Conservation (phyloP, 768 basidiomycete genomes). For the Boletellus ananas region DNA sequence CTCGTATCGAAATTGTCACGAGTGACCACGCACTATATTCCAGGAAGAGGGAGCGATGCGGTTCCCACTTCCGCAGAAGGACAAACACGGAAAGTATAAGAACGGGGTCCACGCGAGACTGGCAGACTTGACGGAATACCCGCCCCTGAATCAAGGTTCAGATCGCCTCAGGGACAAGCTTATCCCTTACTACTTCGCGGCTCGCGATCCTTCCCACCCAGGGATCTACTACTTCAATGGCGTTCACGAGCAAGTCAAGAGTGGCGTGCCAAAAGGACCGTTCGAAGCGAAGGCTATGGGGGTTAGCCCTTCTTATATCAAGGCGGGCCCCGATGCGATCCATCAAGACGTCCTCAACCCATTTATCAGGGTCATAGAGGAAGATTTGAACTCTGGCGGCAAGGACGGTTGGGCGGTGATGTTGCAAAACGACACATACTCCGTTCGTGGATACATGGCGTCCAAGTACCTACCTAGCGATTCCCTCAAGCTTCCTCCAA, state of each 20-base stretch:
- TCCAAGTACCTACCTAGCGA: slow-evolving; percentile 23
- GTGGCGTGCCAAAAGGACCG: neutral
- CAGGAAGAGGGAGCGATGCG: slow-evolving; percentile 43
- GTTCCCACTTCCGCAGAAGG: slow-evolving; percentile 26
- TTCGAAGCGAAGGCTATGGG: slow-evolving; percentile 1
- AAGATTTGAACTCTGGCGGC: slow-evolving; percentile 14
- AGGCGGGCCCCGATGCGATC: neutral
- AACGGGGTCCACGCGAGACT: slow-evolving; percentile 29
- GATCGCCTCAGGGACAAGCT: slow-evolving; percentile 19
- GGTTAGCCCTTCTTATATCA: neutral
- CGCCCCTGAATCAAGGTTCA: slow-evolving; percentile 8
- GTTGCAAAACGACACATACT: slow-evolving; percentile 28
- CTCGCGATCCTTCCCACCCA: slow-evolving; percentile 9
- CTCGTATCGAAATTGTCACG: neutral
- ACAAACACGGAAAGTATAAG: slow-evolving; percentile 11
- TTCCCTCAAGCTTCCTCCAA: slow-evolving; percentile 14
- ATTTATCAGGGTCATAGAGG: slow-evolving; percentile 9
- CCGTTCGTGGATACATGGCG: slow-evolving; percentile 26
- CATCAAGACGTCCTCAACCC: neutral
- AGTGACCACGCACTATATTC: neutral
- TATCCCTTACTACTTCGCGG: slow-evolving; percentile 18
- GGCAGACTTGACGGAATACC: slow-evolving; percentile 28
- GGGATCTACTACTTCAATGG: slow-evolving; percentile 9
- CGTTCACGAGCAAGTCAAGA: neutral
- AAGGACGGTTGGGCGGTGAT: slow-evolving; percentile 25